A percentile compares a stretch with the other conserved stretches of the same genome.
These are phyloP conservation scores for Dactylorhiza incarnata DNA, from an alignment of 106 monocot species.

Conservation along the genomic window DNA sequence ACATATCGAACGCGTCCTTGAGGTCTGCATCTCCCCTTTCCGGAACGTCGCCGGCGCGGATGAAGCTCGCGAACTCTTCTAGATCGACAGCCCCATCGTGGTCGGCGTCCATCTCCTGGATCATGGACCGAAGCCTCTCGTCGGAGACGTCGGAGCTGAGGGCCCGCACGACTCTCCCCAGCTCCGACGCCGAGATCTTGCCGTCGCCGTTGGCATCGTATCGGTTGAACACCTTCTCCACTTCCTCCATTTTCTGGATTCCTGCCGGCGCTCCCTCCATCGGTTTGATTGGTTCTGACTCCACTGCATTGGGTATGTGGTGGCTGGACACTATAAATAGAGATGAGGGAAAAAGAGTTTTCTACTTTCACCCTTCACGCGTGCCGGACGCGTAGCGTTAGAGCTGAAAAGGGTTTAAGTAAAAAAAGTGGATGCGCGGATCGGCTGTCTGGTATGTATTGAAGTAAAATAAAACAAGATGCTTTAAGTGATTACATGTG, in stretches of 20 bases:
- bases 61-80: conserved; percentile 35
- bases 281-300: background rate
- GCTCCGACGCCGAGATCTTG: conserved; percentile 46
- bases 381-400: background rate
- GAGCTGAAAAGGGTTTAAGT: no score
- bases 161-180: conserved; percentile 18
- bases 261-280: conserved; percentile 2
- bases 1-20: conserved; percentile 58
- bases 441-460: no score
- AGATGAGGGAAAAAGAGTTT: background rate
- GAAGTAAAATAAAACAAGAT: no score
- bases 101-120: conserved; percentile 47
- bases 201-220: conserved; percentile 48
- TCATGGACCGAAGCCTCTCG: conserved; percentile 32
- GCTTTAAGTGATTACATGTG: no score
- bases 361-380: background rate
- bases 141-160: conserved; percentile 24
- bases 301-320: background rate
- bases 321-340: conserved; percentile 4
- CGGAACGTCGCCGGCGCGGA: background rate
- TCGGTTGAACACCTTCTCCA: conserved; percentile 20
- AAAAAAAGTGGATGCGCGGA: no score
- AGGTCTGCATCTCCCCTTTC: conserved; percentile 16
- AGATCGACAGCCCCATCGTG: conserved; percentile 50
- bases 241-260: conserved; percentile 11